A percentile compares a stretch with the other conserved stretches of the same genome.
Conservation (phyloP, 2,329 filamentous ascomycete species). For the Aspergillus versicolor region DNA sequence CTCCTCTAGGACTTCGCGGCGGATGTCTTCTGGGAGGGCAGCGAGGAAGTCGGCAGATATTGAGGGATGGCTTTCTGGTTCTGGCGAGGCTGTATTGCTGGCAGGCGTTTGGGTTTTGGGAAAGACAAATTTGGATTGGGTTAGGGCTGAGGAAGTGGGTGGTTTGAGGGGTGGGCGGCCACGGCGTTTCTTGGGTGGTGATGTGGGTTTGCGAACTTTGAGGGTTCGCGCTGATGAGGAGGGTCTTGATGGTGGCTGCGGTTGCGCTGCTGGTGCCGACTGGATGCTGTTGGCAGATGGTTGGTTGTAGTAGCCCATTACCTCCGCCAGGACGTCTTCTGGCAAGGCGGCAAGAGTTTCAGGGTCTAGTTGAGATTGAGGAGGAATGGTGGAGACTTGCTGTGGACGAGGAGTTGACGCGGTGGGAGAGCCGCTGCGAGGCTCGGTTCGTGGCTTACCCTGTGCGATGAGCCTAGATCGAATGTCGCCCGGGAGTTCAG, state of each 20-base stretch:
- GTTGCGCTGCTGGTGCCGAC: neutral
- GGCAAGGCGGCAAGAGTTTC: conserved; percentile 82
- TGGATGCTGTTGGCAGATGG: conserved; percentile 1
- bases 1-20: conserved; percentile 74
- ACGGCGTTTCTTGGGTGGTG: conserved; percentile 67
- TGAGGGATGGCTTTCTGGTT: conserved; percentile 28
- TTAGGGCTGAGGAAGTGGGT: conserved; percentile 59
- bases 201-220: conserved; percentile 53
- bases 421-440: conserved; percentile 33
- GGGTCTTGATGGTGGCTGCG: conserved; percentile 4
- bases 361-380: conserved; percentile 77
- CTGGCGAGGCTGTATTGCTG: conserved; percentile 1
- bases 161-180: conserved; percentile 50
- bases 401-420: conserved; percentile 26
- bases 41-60: conserved; percentile 73
- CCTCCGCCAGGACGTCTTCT: conserved; percentile 78
- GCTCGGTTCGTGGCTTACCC: conserved; percentile 30
- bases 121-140: conserved; percentile 72
- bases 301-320: conserved; percentile 68
- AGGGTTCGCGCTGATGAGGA: conserved; percentile 44
- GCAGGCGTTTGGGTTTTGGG: conserved; percentile 20
- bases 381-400: conserved; percentile 47
- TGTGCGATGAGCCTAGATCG: conserved; percentile 70
- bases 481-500: conserved; percentile 81
- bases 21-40: conserved; percentile 78